phyloP scores from a whole-genome alignment of 192 early-diverging fungal genomes.

The Mortierella claussenii region DNA sequence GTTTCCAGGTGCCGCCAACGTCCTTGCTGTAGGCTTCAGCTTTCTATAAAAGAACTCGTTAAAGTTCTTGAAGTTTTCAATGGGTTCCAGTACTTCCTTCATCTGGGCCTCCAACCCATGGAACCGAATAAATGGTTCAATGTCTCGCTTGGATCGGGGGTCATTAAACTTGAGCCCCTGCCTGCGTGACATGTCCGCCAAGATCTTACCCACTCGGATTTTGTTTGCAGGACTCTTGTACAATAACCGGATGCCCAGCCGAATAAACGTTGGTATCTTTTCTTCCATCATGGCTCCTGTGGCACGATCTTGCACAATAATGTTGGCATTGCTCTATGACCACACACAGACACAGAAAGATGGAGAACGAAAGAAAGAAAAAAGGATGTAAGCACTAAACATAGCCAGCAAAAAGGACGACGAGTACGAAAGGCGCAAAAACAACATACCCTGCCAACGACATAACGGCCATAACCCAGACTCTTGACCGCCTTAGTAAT shows the following conservation, averaged over 20 bases:
- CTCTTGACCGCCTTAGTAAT: slow-evolving; percentile 70
- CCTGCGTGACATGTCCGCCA: slow-evolving; percentile 64
- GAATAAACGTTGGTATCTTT: slow-evolving; percentile 80
- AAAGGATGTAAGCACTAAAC: neutral
- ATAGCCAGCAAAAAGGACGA: too few species aligned
- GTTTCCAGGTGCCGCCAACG: slow-evolving; percentile 55
- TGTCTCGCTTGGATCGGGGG: slow-evolving; percentile 70
- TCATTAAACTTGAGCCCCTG: slow-evolving; percentile 80
- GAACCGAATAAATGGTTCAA: slow-evolving; percentile 77
- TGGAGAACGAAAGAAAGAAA: neutral
- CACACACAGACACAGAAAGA: too few species aligned
- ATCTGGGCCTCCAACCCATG: slow-evolving; percentile 69
- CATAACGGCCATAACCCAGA: slow-evolving; percentile 71
- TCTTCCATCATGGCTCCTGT: slow-evolving; percentile 79
- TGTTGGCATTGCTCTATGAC: slow-evolving; percentile 79
- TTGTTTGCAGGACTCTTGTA: slow-evolving; percentile 70
- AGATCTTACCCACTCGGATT: slow-evolving; percentile 55
- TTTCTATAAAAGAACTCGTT: slow-evolving; percentile 91
- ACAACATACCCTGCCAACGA: slow-evolving; percentile 56
- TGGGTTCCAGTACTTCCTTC: slow-evolving; percentile 74
- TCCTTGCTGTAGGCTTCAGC: slow-evolving; percentile 72
- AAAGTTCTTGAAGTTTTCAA: slow-evolving; percentile 76
- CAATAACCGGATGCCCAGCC: slow-evolving; percentile 81
- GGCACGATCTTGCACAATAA: slow-evolving; percentile 77
- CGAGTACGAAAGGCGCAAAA: neutral